Evolutionary conservation across 441 rosid genomes (phyloP), one percentile per base, ranked within the genome.

Genomic region (Gossypium davidsonii): DNA sequence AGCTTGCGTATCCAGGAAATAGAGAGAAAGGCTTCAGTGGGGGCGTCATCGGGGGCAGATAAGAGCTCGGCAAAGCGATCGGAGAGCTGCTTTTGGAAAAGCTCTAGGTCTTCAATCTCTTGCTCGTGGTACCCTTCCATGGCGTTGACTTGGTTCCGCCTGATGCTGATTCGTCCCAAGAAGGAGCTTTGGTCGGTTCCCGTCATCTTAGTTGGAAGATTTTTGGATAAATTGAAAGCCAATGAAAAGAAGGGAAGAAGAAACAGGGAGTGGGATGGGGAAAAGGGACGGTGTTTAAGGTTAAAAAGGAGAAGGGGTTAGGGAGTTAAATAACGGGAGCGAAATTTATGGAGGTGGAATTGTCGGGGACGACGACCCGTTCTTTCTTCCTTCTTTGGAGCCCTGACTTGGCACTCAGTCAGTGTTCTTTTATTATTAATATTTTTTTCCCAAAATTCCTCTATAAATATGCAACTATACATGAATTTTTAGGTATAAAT

Each of bases 71-170:
- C 28, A 81, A 94, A 94, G 46, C 92, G 92, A 74, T 94, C 95
- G 60, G 92, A 82, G 62, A 91, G 86, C 72, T 89, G 90, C 51
- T 76, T 83, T 67, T 94, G 97, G 74, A 94, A 92, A 39, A 87
- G 81, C 70, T 92, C 97, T 26, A 94, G 86, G 83, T 90, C 98
- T 71, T 91, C 93, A 31, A 90, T 83, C 5, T 94, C 98, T 70
- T 89, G 98, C 71, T 93, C 98, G 74, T 89, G 89, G 83, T 73
- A 81, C 18, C 85, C 90, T 42, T 94, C 98, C 97, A 94, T 87
- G 78, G 91, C 82, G 61, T 73, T 87, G 70, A 92, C 88, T 74
- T 92, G 97, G 78, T 89, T 94, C 46, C 97, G 90, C 65, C 96
- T 88, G 77, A 87, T 88, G 79, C 94, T 92, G 74, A 92, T 87